Percentiles rank a stretch among this genome's conserved stretches.
These are phyloP conservation scores for Boletus vermiculosoides DNA, from an alignment of 768 basidiomycete genomes.

Conservation along the genomic window DNA sequence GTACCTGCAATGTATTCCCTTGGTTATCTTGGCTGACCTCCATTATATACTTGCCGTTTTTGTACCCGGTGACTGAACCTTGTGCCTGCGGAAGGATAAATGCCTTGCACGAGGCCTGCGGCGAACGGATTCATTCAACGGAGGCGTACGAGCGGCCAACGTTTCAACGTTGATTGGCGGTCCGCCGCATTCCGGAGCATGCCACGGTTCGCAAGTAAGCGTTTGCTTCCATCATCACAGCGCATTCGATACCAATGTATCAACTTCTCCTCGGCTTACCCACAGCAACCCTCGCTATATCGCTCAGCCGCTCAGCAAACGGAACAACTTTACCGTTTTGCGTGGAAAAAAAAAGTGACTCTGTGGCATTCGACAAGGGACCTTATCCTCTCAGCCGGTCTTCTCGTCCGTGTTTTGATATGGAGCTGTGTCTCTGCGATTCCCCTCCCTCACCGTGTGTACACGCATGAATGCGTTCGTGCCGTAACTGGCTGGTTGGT, in stretches of 20 bases:
- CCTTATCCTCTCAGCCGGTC: neutral
- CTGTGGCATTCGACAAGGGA: neutral
- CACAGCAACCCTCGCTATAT: conserved; percentile 1
- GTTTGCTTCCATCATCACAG: conserved; percentile 13
- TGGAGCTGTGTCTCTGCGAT: conserved; percentile 1
- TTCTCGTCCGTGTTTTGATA: neutral
- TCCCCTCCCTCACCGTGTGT: neutral
- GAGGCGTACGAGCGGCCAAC: conserved; percentile 4
- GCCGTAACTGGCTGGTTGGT: neutral
- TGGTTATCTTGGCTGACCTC: conserved; percentile 9
- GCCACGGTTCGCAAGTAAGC: neutral
- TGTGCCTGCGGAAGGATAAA: neutral
- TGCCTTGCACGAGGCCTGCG: conserved; percentile 1
- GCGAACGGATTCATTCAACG: neutral
- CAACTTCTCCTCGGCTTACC: conserved; percentile 16
- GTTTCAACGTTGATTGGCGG: conserved; percentile 3
- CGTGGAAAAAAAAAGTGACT: neutral
- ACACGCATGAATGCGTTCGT: neutral
- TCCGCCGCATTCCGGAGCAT: neutral
- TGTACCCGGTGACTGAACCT: conserved; percentile 8
- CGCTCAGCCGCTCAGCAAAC: neutral
- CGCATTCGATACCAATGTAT: neutral
- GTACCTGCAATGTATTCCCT: conserved; percentile 1
- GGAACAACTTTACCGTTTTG: neutral
- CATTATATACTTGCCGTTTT: conserved; percentile 17